Evolutionary conservation across 2,329 filamentous ascomycete genomes (phyloP).

Genomic region (Xylariaceae sp.): DNA sequence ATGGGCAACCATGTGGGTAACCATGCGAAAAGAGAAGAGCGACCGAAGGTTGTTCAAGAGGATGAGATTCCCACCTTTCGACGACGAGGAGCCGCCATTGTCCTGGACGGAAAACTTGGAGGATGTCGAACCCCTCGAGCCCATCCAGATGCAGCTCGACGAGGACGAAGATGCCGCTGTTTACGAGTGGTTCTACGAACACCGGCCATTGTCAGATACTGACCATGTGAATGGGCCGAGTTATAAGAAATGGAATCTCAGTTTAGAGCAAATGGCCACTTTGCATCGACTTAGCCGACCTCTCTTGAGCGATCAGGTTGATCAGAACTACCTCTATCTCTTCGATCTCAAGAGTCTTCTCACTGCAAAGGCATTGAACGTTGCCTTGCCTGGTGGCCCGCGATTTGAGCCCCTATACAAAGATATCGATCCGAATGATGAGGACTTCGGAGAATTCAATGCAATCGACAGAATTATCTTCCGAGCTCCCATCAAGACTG

Average conservation of each 20-base stretch:
- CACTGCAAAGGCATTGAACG: slow-evolving; percentile 94
- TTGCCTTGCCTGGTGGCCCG: slow-evolving; percentile 94
- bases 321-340: slow-evolving; percentile 97
- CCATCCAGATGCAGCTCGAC: slow-evolving; percentile 97
- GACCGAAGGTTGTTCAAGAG: slow-evolving; percentile 95
- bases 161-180: slow-evolving; percentile 89
- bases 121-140: slow-evolving; percentile 94
- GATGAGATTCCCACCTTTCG: slow-evolving; percentile 98
- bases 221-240: slow-evolving; percentile 93
- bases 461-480: slow-evolving; percentile 99
- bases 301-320: slow-evolving; percentile 83
- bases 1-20: slow-evolving; percentile 99
- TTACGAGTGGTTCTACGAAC: slow-evolving; percentile 97
- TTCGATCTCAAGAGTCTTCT: slow-evolving; percentile 94
- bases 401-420: slow-evolving; percentile 97
- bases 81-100: slow-evolving; percentile 94
- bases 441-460: slow-evolving; percentile 99
- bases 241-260: slow-evolving; percentile 94
- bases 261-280: slow-evolving; percentile 91
- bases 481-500: slow-evolving; percentile 87
- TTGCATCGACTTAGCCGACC: slow-evolving; percentile 89
- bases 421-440: slow-evolving; percentile 96
- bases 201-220: slow-evolving; percentile 84
- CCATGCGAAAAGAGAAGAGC: slow-evolving; percentile 96
- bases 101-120: slow-evolving; percentile 99